Evolutionary conservation across 805 yeast genomes (phyloP), one percentile per base, ranked within the genome.

Genomic region (Tetrapisispora fleetii): DNA sequence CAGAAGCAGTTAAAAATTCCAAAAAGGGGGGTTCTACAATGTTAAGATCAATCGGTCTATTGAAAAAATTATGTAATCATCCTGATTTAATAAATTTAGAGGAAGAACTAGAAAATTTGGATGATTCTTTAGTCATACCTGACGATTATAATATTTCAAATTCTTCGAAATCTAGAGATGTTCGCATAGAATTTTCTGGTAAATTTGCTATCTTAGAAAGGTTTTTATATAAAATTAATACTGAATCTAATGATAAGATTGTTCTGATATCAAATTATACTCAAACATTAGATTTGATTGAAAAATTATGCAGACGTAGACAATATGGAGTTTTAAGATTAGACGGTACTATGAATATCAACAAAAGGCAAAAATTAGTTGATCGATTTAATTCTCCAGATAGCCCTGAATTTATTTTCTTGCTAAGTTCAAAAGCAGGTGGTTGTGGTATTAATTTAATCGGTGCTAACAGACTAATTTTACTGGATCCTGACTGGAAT

Each of bases 361-460:
- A 85, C 67, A 93, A 93, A 63, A 78, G 99, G 53, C 98, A 93
- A 60, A 88, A 85, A 57, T 71, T 91, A 32, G 99, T 93, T 18
- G 98, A 91, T 65, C 71, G 76, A 55, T 90, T 93, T 67, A 93
- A 93, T 60, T 85, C 93, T 58, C 96, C 97, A 1, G 84, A 85
- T 41, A 85, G 89, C 1, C 66, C 64, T 41, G 97, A 90, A 55
- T 93, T 91, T 64, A 80, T 93, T 2, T 93, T 93, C 58, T 71
- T 93, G 51, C 71, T 93, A 46, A 86, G 96, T 62, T 86, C 96
- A 8, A 93, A 93, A 65, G 99, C 99, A 1, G 99, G 99, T 58
- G 99, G 99, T 1, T 93, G 99, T 72, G 99, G 99, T 68, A 87
- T 93, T 59, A 93, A 93, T 64, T 75, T 93, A 58, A 91, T 93